These are phyloP conservation scores for Hansenula lynferdii DNA, from an alignment of 1,139 yeast species.

Conservation along the genomic window DNA sequence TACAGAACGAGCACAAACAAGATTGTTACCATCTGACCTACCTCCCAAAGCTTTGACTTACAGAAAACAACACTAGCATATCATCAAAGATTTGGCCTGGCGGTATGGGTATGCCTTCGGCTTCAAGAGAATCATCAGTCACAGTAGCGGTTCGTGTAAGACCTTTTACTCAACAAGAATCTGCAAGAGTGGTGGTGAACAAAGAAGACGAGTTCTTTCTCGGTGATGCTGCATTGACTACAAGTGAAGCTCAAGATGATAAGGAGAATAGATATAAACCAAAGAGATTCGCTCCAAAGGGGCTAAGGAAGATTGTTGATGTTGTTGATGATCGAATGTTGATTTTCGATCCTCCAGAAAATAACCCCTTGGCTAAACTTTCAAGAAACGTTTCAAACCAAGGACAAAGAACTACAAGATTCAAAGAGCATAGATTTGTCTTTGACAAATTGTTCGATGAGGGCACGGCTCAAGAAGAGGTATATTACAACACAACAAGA, in stretches of 20 bases:
- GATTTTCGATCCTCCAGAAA: conserved; percentile 82
- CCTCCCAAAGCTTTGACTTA: no score
- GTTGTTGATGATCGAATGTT: conserved; percentile 89
- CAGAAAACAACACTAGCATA: not conserved
- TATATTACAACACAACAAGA: conserved; percentile 60
- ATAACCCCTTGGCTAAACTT: conserved; percentile 60
- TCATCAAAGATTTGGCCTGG: not conserved
- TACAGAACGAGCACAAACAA: not conserved
- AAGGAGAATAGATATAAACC: conserved; percentile 17
- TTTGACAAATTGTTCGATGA: conserved; percentile 79
- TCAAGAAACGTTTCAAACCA: conserved; percentile 47
- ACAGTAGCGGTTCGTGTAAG: conserved; percentile 80
- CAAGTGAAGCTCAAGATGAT: conserved; percentile 17
- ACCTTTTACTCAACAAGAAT: conserved; percentile 69
- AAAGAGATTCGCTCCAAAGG: conserved; percentile 36
- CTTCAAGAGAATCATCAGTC: conserved; percentile 55
- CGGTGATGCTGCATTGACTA: conserved; percentile 52
- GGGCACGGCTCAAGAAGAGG: conserved; percentile 57
- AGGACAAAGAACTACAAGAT: conserved; percentile 37
- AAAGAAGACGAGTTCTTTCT: conserved; percentile 38
- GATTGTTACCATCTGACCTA: no score
- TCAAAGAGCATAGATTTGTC: conserved; percentile 74
- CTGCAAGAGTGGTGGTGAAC: conserved; percentile 35
- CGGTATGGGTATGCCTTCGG: conserved; percentile 1
- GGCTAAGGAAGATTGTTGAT: conserved; percentile 67